Percentiles rank a stretch among this genome's conserved stretches.
phyloP scores from a whole-genome alignment of 108 stramenopile genomes.

The Discostella stelligeroides region DNA sequence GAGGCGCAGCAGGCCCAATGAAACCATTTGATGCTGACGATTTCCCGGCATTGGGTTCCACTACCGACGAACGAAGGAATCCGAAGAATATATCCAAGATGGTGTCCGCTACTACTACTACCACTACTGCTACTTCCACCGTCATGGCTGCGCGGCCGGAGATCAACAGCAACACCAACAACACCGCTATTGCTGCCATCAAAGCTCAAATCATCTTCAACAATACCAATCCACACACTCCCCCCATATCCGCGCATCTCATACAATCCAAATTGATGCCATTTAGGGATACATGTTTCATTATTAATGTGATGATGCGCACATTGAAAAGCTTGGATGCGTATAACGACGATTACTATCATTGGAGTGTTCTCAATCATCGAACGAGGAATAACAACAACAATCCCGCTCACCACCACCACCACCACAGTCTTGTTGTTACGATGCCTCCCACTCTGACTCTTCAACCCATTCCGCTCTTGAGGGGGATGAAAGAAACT shows the following conservation, averaged over 20 bases:
- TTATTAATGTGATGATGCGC: conserved; percentile 77
- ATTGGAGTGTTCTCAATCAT: conserved; percentile 48
- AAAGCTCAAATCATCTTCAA: conserved; percentile 47
- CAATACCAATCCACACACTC: conserved; percentile 68
- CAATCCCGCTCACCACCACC: no score
- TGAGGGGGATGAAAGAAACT: conserved; percentile 47
- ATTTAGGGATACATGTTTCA: conserved; percentile 69
- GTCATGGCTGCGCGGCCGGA: no score
- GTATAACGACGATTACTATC: conserved; percentile 54
- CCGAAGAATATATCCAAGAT: neutral
- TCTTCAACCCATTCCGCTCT: conserved; percentile 32
- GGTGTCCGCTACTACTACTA: no score
- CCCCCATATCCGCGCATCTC: conserved; percentile 64
- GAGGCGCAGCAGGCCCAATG: neutral
- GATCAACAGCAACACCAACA: neutral
- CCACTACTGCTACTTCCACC: neutral
- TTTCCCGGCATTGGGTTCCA: conserved; percentile 32
- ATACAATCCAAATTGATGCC: conserved; percentile 64
- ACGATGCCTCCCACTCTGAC: neutral
- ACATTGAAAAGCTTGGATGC: conserved; percentile 55
- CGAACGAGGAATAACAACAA: conserved; percentile 9
- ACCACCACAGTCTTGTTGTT: no score
- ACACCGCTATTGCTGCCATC: neutral
- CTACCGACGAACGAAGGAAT: neutral
- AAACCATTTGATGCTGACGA: conserved; percentile 25